phyloP scores from a whole-genome alignment of 2,329 filamentous ascomycete species.

The Aspergillus floridensis region DNA sequence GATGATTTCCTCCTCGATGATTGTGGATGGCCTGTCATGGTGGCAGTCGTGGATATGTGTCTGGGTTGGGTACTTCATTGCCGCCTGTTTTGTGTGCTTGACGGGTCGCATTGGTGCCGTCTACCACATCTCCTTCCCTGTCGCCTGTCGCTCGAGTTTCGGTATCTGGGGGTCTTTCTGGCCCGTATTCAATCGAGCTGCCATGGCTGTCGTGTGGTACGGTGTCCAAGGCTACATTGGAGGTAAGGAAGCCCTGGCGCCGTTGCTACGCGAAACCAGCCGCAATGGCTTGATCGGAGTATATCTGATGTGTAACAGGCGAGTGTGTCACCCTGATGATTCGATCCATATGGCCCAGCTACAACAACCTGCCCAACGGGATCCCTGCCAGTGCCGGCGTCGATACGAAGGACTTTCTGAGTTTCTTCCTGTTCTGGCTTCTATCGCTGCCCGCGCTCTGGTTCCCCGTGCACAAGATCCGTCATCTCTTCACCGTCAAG shows the following conservation, averaged over 20 bases:
- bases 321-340: slow-evolving; percentile 89
- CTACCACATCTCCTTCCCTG: slow-evolving; percentile 88
- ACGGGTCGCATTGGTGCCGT: slow-evolving; percentile 81
- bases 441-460: slow-evolving; percentile 78
- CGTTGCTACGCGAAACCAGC: neutral
- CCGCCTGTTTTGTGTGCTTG: slow-evolving; percentile 69
- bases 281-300: neutral
- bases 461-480: slow-evolving; percentile 84
- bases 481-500: slow-evolving; percentile 89
- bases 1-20: slow-evolving; percentile 89
- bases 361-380: slow-evolving; percentile 62
- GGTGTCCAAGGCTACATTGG: slow-evolving; percentile 75
- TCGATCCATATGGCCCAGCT: slow-evolving; percentile 69
- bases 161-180: slow-evolving; percentile 87
- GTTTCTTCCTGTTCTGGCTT: slow-evolving; percentile 86
- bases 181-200: slow-evolving; percentile 86
- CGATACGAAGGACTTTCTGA: slow-evolving; percentile 70
- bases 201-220: slow-evolving; percentile 85
- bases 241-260: slow-evolving; percentile 33
- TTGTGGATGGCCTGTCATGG: slow-evolving; percentile 75
- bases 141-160: slow-evolving; percentile 73
- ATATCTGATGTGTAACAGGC: slow-evolving; percentile 41
- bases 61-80: slow-evolving; percentile 79
- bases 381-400: slow-evolving; percentile 67
- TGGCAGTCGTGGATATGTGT: slow-evolving; percentile 91